Evolutionary conservation across 345 rosid species (phyloP).

Genomic region (Turnera subulata): DNA sequence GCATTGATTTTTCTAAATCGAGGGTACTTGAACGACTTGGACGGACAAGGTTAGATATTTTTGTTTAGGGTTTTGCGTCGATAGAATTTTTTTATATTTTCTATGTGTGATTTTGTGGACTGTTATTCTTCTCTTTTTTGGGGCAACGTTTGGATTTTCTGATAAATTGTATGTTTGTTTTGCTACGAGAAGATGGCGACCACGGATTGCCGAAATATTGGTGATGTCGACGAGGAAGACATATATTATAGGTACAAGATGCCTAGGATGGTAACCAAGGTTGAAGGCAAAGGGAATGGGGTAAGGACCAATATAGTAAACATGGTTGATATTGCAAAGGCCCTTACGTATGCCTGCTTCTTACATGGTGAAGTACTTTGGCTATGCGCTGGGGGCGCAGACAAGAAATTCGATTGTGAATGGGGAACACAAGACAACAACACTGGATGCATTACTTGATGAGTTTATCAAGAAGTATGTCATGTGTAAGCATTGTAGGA

Average conservation of each 20-base stretch:
- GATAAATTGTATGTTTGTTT: no score
- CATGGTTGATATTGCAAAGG: slow-evolving; percentile 96
- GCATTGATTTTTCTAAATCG: no score
- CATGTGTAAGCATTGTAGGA: slow-evolving; percentile 86
- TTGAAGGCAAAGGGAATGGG: slow-evolving; percentile 91
- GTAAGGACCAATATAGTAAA: slow-evolving; percentile 85
- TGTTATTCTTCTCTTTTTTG: slow-evolving; percentile 18
- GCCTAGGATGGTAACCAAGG: slow-evolving; percentile 91
- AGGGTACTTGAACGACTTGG: no score
- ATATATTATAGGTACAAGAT: slow-evolving; percentile 96
- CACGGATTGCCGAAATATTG: slow-evolving; percentile 91
- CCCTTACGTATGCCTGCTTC: slow-evolving; percentile 79
- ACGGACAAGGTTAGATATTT: no score
- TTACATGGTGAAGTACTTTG: slow-evolving; percentile 80
- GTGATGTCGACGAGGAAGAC: slow-evolving; percentile 88
- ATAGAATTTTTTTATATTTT: no score
- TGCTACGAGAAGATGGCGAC: no score
- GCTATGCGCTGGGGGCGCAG: slow-evolving; percentile 91
- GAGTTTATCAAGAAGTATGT: slow-evolving; percentile 84
- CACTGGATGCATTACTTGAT: slow-evolving; percentile 73
- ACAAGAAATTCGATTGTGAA: slow-evolving; percentile 72
- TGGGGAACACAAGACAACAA: slow-evolving; percentile 72
- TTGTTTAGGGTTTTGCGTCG: no score
- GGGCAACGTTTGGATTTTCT: no score
- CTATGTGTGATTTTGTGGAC: no score